Evolutionary conservation across 371 early-diverging fungal species (phyloP).

Genomic region (Mucor sp.): DNA sequence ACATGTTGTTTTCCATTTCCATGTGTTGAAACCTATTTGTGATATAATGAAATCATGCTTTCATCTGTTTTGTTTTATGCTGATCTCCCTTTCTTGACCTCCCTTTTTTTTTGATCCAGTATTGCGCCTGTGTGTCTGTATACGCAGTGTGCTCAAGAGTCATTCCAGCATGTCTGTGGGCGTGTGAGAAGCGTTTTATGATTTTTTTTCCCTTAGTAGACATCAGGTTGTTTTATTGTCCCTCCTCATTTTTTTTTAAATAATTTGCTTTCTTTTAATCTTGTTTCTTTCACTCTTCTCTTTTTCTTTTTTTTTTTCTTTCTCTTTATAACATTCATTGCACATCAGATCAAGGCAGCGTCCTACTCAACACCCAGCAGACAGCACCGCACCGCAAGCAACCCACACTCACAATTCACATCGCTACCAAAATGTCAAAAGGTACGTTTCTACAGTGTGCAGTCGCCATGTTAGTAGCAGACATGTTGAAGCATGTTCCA

Average conservation of each 20-base stretch:
- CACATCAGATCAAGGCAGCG: background rate
- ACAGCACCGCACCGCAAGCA: background rate
- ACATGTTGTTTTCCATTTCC: background rate
- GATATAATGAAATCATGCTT: background rate
- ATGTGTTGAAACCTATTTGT: background rate
- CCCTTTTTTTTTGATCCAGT: conserved; percentile 1
- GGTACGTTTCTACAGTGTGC: background rate
- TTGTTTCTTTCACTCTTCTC: background rate
- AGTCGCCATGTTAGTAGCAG: background rate
- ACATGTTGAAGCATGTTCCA: background rate
- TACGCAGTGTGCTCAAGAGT: background rate
- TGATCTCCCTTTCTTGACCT: conserved; percentile 2
- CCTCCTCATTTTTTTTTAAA: background rate
- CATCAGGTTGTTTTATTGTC: conserved; percentile 4
- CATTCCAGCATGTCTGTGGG: background rate
- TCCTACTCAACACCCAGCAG: background rate
- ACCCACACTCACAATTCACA: background rate
- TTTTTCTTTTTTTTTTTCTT: background rate
- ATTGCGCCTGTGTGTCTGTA: background rate
- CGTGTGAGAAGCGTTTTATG: background rate
- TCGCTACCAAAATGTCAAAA: conserved; percentile 10
- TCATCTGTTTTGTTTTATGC: background rate
- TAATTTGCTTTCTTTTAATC: background rate
- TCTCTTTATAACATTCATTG: background rate
- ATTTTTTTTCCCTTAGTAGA: background rate